Conservation (phyloP, 2,329 filamentous ascomycete genomes). For the Colletotrichum tanaceti region DNA sequence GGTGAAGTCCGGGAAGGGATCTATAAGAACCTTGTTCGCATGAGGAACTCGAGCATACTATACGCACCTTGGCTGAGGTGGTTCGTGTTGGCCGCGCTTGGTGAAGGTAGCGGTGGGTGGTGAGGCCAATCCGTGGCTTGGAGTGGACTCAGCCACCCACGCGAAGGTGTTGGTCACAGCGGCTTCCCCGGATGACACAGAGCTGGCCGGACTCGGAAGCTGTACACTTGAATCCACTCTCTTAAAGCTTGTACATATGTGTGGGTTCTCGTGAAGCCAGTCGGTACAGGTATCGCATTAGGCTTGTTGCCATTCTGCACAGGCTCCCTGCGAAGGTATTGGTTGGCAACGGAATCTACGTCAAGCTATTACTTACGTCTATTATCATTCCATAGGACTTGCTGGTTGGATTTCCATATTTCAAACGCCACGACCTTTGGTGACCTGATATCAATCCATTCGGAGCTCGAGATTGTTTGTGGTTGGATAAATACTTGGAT, state of each 20-base stretch:
- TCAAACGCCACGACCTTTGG: not conserved
- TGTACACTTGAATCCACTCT: not conserved
- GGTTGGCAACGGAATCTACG: not conserved
- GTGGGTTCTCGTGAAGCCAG: not conserved
- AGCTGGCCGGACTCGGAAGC: not conserved
- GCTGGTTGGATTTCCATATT: no score
- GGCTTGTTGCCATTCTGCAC: not conserved
- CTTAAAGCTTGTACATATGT: not conserved
- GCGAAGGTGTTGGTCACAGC: slow-evolving; percentile 11
- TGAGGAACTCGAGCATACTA: not conserved
- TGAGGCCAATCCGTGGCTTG: slow-evolving; percentile 22
- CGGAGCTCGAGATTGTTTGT: not conserved
- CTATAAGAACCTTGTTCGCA: no score
- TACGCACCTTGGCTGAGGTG: not conserved
- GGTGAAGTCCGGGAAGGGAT: not conserved
- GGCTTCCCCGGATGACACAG: slow-evolving; percentile 34
- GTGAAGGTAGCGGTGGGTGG: not conserved
- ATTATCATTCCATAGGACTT: not conserved
- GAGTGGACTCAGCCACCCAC: slow-evolving; percentile 15
- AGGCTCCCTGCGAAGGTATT: not conserved
- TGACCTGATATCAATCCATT: not conserved
- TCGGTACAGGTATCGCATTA: not conserved
- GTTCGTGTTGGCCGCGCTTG: not conserved
- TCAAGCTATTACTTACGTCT: not conserved
- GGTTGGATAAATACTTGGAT: no score